A percentile compares a stretch with the other conserved stretches of the same genome.
phyloP scores from a whole-genome alignment of 2,329 filamentous ascomycete species.

The Metarhizium humberi region DNA sequence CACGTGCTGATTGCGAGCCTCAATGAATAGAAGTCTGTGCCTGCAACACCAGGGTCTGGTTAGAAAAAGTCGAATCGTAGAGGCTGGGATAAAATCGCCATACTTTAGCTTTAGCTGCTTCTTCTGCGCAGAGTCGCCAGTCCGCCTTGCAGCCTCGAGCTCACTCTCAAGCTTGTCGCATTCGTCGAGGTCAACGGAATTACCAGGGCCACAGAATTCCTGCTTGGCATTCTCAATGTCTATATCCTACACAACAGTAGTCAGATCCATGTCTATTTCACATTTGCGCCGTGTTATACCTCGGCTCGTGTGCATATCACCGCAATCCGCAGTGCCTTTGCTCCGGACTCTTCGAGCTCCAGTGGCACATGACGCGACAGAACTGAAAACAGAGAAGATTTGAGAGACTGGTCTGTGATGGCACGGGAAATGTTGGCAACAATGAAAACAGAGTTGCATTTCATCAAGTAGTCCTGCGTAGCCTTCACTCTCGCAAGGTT shows the following conservation, averaged over 20 bases:
- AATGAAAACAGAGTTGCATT: constrained; percentile 24
- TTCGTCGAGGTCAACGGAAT: constrained; percentile 9
- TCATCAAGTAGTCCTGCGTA: constrained; percentile 24
- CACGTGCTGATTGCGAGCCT: constrained; percentile 21
- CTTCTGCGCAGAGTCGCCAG: constrained; percentile 12
- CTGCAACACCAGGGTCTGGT: constrained; percentile 8
- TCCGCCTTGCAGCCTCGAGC: constrained; percentile 15
- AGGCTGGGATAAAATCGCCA: not conserved
- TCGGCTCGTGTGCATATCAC: constrained; percentile 25
- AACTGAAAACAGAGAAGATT: constrained; percentile 19
- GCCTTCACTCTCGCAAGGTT: constrained; percentile 24
- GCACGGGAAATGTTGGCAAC: constrained; percentile 24
- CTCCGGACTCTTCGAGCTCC: constrained; percentile 17
- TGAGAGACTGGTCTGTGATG: constrained; percentile 22
- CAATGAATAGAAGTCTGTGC: constrained; percentile 18
- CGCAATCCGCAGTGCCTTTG: constrained; percentile 17
- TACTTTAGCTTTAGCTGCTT: constrained; percentile 16
- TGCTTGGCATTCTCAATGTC: constrained; percentile 14
- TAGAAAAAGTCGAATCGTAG: not conserved
- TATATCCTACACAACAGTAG: constrained; percentile 16
- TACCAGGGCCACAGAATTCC: constrained; percentile 17
- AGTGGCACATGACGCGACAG: constrained; percentile 18
- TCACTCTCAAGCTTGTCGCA: constrained; percentile 18
- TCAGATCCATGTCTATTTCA: not conserved
- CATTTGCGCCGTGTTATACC: constrained; percentile 7